Base-by-base conservation (phyloP, 2,329 filamentous ascomycete genomes). In the Ceratocystis diversiconidia region DNA sequence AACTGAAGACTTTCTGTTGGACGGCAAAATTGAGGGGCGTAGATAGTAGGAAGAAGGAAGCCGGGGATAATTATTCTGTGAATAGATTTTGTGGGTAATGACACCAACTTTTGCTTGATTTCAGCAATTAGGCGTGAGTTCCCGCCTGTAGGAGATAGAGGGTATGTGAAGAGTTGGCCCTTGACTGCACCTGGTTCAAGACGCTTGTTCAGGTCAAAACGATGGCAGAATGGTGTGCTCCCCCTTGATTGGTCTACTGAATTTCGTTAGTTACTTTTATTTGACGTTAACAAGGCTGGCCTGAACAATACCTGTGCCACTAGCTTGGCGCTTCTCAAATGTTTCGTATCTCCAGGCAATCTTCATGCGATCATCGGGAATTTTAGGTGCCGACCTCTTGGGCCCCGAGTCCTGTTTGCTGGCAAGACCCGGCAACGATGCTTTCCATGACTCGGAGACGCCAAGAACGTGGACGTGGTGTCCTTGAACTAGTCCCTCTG, bases 331-430 rank as follows among this genome's bases (percentile, higher is more conserved):
- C 65, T 75, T 87, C 17, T 88, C 88, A 64, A 97, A 75, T 43
- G 85, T 83, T 75, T 97, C 92, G 76, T 99, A 99, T 74, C 94
- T 83, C 94, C 94, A 99, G 2, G 94, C 94, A 78, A 99, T 99
- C 78, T 96, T 97, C 94, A 99, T 97, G 69, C 92, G 88, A 15
- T 80, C 79, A 28, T 66, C 63, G 3, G 50, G 48, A 2, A 12
- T 43, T 36, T 55, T 63, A 3, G 63, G 15, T 10, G 8, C 8
- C 19, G 65, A 15, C n/a, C 57, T 63, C 28, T 32, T 48, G 7
- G 52, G 48, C 17, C 32, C 44, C 22, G 48, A 61, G 10, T 60
- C 19, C 25, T 66, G 67, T 25, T 66, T 66, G 30, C 55, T 46
- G 15, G 66, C 80, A 43, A 95, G 74, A 0, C 88, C 92, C 2